These are phyloP conservation scores for Fusarium pseudocircinatum DNA, from an alignment of 2,329 filamentous ascomycete genomes.

Conservation along the genomic window DNA sequence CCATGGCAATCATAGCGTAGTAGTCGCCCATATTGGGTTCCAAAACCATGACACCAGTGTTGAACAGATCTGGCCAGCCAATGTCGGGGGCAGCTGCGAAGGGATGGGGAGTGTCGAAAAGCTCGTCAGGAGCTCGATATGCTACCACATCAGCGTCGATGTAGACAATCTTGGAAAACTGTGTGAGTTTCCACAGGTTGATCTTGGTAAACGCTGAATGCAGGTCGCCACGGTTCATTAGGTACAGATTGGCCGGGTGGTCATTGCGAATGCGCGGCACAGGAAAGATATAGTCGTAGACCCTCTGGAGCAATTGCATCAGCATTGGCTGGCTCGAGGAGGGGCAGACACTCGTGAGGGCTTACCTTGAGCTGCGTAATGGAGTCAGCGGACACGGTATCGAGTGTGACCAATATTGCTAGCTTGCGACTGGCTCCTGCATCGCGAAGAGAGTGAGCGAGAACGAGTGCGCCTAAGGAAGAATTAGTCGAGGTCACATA, in stretches of 20 bases:
- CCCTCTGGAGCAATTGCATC: slow-evolving; percentile 59
- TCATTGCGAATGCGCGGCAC: slow-evolving; percentile 82
- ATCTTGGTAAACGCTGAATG: slow-evolving; percentile 97
- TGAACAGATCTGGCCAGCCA: slow-evolving; percentile 98
- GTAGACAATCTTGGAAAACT: slow-evolving; percentile 93
- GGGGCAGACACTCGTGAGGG: not conserved
- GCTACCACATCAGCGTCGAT: slow-evolving; percentile 95
- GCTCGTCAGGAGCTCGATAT: slow-evolving; percentile 88
- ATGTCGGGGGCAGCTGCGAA: slow-evolving; percentile 88
- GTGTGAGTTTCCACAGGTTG: slow-evolving; percentile 88
- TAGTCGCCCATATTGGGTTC: slow-evolving; percentile 88
- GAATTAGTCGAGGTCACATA: slow-evolving; percentile 14
- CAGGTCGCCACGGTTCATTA: slow-evolving; percentile 92
- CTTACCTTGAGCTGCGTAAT: slow-evolving; percentile 81
- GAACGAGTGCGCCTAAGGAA: slow-evolving; percentile 81
- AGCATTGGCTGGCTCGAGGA: not conserved
- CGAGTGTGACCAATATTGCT: slow-evolving; percentile 83
- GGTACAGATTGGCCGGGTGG: slow-evolving; percentile 81
- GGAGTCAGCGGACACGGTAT: slow-evolving; percentile 78
- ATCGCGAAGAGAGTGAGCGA: slow-evolving; percentile 95
- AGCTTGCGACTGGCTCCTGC: slow-evolving; percentile 80
- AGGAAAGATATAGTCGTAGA: slow-evolving; percentile 90
- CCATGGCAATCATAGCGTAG: slow-evolving; percentile 84
- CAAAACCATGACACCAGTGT: slow-evolving; percentile 95
- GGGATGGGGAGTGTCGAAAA: slow-evolving; percentile 73